Conservation (phyloP, 2,329 filamentous ascomycete species). For the Chaetomium olivaceum region DNA sequence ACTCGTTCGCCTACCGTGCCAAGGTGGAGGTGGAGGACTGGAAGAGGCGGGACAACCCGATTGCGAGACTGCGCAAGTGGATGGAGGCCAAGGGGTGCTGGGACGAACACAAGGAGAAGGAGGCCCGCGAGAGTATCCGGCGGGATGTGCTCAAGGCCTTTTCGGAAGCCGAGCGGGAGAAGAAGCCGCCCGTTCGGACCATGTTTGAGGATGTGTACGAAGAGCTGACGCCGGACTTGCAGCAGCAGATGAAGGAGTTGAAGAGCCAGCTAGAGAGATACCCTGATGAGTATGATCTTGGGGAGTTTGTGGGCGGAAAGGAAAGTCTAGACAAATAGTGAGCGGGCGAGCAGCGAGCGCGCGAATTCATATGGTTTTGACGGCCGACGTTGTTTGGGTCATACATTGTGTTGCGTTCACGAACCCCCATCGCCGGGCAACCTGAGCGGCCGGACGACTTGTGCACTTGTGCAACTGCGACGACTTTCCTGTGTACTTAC, state of each 20-base stretch:
- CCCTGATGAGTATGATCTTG: conserved; percentile 82
- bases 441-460: background rate
- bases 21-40: conserved; percentile 89
- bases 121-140: conserved; percentile 39
- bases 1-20: conserved; percentile 94
- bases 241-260: conserved; percentile 72
- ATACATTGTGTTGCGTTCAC: background rate
- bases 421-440: background rate
- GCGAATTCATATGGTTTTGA: conserved; percentile 7
- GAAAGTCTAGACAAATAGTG: conserved; percentile 34
- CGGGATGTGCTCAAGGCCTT: conserved; percentile 78
- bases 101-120: conserved; percentile 79
- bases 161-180: conserved; percentile 76
- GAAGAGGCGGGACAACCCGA: conserved; percentile 55
- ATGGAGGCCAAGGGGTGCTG: conserved; percentile 81
- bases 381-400: background rate
- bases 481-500: background rate
- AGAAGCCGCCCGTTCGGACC: conserved; percentile 69
- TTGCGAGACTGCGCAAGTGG: conserved; percentile 56
- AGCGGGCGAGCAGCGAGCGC: conserved; percentile 19
- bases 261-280: conserved; percentile 79
- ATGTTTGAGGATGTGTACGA: conserved; percentile 93
- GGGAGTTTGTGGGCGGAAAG: conserved; percentile 38
- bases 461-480: background rate
- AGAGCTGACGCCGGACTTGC: conserved; percentile 63